phyloP scores from a whole-genome alignment of 495 filamentous ascomycete genomes.

The Lophiotrema nucula region DNA sequence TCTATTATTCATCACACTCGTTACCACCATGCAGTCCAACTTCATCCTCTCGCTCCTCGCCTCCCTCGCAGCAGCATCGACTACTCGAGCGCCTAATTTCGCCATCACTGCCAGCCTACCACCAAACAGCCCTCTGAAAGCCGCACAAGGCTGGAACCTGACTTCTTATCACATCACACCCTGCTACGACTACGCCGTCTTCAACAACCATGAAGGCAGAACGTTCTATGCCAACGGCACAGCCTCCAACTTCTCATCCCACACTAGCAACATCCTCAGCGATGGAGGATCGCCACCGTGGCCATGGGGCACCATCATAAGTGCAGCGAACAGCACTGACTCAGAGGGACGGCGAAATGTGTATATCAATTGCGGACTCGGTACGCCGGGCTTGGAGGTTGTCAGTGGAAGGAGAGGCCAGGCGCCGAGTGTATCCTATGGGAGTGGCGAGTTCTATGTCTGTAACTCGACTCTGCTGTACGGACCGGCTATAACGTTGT shows the following conservation, averaged over 20 bases:
- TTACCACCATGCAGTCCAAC: background rate
- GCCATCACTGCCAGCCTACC: background rate
- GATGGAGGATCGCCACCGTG: constrained; percentile 1
- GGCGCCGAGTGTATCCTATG: background rate
- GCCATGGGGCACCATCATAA: constrained; percentile 10
- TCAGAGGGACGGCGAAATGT: background rate
- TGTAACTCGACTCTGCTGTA: background rate
- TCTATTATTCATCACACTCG: no score
- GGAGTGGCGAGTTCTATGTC: background rate
- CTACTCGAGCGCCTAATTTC: constrained; percentile 4
- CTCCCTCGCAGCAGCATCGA: background rate
- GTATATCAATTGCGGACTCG: background rate
- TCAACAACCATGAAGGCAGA: background rate
- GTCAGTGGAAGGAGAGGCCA: background rate
- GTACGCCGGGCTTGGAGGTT: background rate
- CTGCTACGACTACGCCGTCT: constrained; percentile 14
- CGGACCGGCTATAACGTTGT: background rate
- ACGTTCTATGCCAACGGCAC: constrained; percentile 19
- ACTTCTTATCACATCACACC: constrained; percentile 6
- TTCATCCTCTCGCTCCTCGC: background rate
- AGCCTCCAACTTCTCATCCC: background rate
- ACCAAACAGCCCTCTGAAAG: background rate
- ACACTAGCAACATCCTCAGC: background rate
- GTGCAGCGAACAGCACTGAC: background rate
- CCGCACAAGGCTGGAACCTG: constrained; percentile 5